Percentiles rank a stretch among this genome's conserved stretches.
These are phyloP conservation scores for Colletotrichum acutatum DNA, from an alignment of 2,329 filamentous ascomycete genomes.

Conservation along the genomic window DNA sequence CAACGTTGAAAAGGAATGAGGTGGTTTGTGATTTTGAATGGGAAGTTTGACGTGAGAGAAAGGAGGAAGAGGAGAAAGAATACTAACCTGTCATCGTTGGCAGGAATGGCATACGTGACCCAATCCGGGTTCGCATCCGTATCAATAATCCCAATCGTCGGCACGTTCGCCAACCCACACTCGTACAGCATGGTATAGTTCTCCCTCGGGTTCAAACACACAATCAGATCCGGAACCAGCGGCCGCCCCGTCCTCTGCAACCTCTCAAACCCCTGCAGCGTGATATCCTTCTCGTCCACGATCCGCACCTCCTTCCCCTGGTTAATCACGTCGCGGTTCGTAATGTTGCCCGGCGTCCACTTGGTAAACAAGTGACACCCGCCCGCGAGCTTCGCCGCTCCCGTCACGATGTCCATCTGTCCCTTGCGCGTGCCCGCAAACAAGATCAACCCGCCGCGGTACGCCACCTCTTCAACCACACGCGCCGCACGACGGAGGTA, in stretches of 20 bases:
- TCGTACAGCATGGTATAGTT: constrained; percentile 93
- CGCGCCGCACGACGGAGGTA: constrained; percentile 94
- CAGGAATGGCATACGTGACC: constrained; percentile 96
- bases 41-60: background rate
- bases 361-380: constrained; percentile 92
- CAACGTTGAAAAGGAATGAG: too few relatives aligned
- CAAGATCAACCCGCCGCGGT: constrained; percentile 84
- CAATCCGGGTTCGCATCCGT: constrained; percentile 92
- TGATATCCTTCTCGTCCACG: constrained; percentile 78
- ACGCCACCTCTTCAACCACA: constrained; percentile 87
- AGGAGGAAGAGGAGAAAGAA: background rate
- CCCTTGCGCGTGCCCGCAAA: constrained; percentile 90
- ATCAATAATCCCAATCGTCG: constrained; percentile 94
- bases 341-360: constrained; percentile 92
- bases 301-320: constrained; percentile 75
- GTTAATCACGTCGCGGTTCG: constrained; percentile 93
- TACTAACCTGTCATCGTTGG: constrained; percentile 90
- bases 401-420: constrained; percentile 83
- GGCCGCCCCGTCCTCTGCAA: constrained; percentile 72
- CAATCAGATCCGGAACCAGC: constrained; percentile 87
- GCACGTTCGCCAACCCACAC: constrained; percentile 87
- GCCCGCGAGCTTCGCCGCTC: constrained; percentile 79
- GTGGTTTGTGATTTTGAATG: too few relatives aligned
- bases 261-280: constrained; percentile 69
- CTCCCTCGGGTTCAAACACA: constrained; percentile 92